These are phyloP conservation scores for Brassica cretica DNA, from an alignment of 345 rosid genomes.

Conservation along the genomic window DNA sequence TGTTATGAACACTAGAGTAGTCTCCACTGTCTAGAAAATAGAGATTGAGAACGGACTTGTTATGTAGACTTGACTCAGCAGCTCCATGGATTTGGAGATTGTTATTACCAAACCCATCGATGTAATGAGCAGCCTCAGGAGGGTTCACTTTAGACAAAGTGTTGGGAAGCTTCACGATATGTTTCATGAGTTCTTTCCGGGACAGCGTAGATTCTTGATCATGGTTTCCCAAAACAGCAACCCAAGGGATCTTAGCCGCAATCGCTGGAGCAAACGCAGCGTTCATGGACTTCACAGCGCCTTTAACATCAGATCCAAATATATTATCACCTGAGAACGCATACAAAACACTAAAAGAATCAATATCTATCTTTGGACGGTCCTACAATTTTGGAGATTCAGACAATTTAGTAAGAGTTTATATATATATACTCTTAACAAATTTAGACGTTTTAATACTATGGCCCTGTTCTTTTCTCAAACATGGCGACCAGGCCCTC, in stretches of 20 bases:
- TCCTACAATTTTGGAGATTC: neutral
- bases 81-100: constrained; percentile 80
- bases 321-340: constrained; percentile 73
- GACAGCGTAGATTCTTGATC: constrained; percentile 80
- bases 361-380: neutral
- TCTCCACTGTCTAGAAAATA: constrained; percentile 95
- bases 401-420: neutral
- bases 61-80: constrained; percentile 59
- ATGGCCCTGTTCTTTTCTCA: no score
- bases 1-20: constrained; percentile 59
- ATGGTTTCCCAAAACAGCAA: constrained; percentile 86
- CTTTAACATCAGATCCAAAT: constrained; percentile 57
- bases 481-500: no score
- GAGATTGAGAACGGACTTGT: constrained; percentile 85
- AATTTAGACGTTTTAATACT: no score
- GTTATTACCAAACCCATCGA: constrained; percentile 96
- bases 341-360: neutral
- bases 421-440: no score
- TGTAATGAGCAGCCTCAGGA: constrained; percentile 44
- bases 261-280: constrained; percentile 87
- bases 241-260: constrained; percentile 79
- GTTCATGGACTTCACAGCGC: constrained; percentile 64
- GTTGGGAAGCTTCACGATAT: constrained; percentile 64
- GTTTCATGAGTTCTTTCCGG: constrained; percentile 75
- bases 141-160: constrained; percentile 75